A percentile compares a stretch with the other conserved stretches of the same genome.
Evolutionary conservation across 306 rosid species (phyloP).

Genomic region (Arachis hypogaea): DNA sequence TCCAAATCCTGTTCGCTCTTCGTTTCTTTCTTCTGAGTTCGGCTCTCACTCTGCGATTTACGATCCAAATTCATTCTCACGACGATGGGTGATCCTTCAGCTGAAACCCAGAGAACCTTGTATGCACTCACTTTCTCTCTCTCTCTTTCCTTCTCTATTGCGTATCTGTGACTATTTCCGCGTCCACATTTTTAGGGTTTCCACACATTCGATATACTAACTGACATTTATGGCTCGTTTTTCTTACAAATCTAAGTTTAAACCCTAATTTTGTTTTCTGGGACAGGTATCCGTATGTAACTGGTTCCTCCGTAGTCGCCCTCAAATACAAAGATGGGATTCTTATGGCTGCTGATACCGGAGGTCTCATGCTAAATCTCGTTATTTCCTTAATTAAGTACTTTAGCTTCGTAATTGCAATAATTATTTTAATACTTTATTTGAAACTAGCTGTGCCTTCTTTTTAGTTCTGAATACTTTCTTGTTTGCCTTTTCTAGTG

Average conservation of each 20-base stretch:
- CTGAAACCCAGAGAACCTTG: conserved; percentile 70
- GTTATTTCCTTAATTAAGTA: not conserved
- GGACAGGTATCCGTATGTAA: conserved; percentile 85
- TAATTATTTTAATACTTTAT: not conserved
- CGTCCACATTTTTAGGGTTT: conserved; percentile 13
- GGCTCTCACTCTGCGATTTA: not conserved
- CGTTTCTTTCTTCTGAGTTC: too few relatives aligned
- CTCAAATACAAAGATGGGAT: conserved; percentile 94
- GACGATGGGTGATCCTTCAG: conserved; percentile 39
- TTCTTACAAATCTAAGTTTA: not conserved
- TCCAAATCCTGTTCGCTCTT: too few relatives aligned
- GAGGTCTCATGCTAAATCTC: conserved; percentile 60
- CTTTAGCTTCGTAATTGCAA: conserved; percentile 15
- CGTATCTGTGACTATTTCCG: not conserved
- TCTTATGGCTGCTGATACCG: conserved; percentile 93
- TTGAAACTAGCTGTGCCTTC: not conserved
- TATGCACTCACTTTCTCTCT: conserved; percentile 25
- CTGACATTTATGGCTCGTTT: not conserved
- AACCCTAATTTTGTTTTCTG: conserved; percentile 22
- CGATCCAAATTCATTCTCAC: not conserved
- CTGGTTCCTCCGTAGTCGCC: conserved; percentile 91
- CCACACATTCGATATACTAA: not conserved
- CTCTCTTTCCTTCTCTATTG: not conserved
- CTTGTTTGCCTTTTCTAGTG: not conserved
- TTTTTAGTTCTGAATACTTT: not conserved